A percentile compares a stretch with the other conserved stretches of the same genome.
Evolutionary conservation across 1,139 yeast species (phyloP).

Genomic region (Magnusiomyces tetraspermus): DNA sequence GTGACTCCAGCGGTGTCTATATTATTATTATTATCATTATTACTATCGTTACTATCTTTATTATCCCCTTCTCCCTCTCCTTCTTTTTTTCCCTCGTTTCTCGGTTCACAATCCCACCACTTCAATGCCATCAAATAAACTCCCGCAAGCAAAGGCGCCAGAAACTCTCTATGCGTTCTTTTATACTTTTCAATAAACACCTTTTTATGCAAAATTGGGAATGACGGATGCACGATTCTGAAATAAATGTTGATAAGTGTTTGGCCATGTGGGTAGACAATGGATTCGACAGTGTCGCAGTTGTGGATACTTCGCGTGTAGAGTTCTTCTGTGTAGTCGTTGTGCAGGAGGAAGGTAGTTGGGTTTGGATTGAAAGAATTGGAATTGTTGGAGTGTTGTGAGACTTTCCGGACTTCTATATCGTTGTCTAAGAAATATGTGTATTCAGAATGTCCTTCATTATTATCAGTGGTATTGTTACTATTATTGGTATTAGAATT

Average conservation of each 20-base stretch:
- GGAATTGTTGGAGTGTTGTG: too few relatives aligned
- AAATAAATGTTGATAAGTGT: slow-evolving; percentile 36
- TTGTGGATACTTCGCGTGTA: slow-evolving; percentile 24
- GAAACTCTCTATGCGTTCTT: slow-evolving; percentile 39
- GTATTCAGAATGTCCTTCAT: too few relatives aligned
- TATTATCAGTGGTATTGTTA: too few relatives aligned
- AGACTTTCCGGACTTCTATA: slow-evolving; percentile 30
- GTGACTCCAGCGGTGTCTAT: slow-evolving; percentile 22
- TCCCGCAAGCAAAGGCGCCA: slow-evolving; percentile 39
- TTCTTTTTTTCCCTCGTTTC: too few relatives aligned
- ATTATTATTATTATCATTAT: too few relatives aligned
- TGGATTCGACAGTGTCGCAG: slow-evolving; percentile 34
- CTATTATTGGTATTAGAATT: not conserved
- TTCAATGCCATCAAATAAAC: slow-evolving; percentile 38
- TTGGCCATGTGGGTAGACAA: slow-evolving; percentile 38
- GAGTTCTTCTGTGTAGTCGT: slow-evolving; percentile 25
- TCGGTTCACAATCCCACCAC: slow-evolving; percentile 36
- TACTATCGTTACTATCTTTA: too few relatives aligned
- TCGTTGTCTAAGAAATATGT: slow-evolving; percentile 31
- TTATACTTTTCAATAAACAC: slow-evolving; percentile 39
- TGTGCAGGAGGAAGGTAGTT: slow-evolving; percentile 30
- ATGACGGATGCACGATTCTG: slow-evolving; percentile 36
- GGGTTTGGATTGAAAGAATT: too few relatives aligned
- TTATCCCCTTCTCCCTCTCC: too few relatives aligned
- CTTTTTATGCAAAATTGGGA: slow-evolving; percentile 37